A percentile compares a stretch with the other conserved stretches of the same genome.
Evolutionary conservation across 257 asterid species (phyloP).

Genomic region (Solanum tarijense): DNA sequence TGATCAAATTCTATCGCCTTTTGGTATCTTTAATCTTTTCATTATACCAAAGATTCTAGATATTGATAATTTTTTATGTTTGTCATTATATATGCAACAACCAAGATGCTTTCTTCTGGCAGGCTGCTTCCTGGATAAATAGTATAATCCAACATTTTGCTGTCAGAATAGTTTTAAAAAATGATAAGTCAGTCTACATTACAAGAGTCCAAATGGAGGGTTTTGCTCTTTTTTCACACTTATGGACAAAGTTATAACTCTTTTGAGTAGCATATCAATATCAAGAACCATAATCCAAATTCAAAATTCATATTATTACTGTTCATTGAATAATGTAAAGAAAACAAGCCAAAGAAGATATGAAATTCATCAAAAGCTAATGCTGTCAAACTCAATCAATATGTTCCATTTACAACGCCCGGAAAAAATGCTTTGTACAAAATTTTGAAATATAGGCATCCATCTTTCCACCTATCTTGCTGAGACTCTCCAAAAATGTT

Average conservation of each 20-base stretch:
- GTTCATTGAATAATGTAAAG: neutral
- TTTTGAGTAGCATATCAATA: neutral
- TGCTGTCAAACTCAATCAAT: neutral
- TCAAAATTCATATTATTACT: neutral
- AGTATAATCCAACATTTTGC: neutral
- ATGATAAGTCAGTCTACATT: neutral
- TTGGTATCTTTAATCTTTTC: neutral
- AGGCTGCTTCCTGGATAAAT: neutral
- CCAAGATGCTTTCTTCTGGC: neutral
- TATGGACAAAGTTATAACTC: neutral
- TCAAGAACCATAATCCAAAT: neutral
- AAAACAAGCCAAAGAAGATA: neutral
- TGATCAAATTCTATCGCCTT: neutral
- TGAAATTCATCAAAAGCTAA: neutral
- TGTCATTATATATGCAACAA: neutral
- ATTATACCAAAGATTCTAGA: neutral
- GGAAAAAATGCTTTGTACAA: conserved; percentile 24
- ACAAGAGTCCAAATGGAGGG: neutral
- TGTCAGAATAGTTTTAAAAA: neutral
- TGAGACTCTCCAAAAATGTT: neutral
- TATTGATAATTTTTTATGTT: neutral
- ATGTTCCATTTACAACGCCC: neutral
- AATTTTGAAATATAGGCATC: conserved; percentile 12
- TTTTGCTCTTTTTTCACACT: neutral
- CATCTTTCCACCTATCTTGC: neutral